Evolutionary conservation across 768 basidiomycete genomes (phyloP), one percentile per base, ranked within the genome.

Genomic region (Gymnopilus dilepis): DNA sequence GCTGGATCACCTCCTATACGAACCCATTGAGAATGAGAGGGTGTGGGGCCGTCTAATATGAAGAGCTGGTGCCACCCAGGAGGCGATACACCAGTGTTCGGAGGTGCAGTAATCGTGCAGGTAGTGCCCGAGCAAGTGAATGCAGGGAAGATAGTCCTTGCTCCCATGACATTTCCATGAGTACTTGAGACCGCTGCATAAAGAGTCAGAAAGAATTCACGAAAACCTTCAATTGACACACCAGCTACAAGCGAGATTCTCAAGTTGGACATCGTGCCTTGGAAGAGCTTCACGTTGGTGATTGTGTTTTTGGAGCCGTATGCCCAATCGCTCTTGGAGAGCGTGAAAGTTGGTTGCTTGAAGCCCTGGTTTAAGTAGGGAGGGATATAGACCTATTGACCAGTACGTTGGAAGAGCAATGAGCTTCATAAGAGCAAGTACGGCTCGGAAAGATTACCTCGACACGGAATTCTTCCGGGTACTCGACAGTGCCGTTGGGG

Each of bases 1-100:
- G 79, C 81, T 0, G 91, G 91, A 69, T 94, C 92, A 0, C 89
- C 90, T n/a, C 92, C 92, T 56, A 94, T 89, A 28, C 91, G 84
- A 7, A 94, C 84, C 86, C 89, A 91, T 12, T 79, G 73, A 17
- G 90, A 89, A 64, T 86, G 82, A 24, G 89, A 91, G 2, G 92
- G 92, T 2, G 90, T 91, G 26, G 90, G 87, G 0, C 90, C 90
- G 55, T 92, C 91, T 26, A 94, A 77, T 47, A 94, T 78, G 69
- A 89, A 94, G 9, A 94, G 68, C 70, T 90, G 88, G 58, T 87
- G 84, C 87, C 91, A 93, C 4, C 86, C 89, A 0, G 91, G 92
- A 19, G 92, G 91, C 17, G 84, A 85, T 9, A 93, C 78, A 62
- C 77, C 76, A 11, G 83, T 75, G 65, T 91, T 87, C 0, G 91